phyloP scores from a whole-genome alignment of 306 rosid genomes.

The Oxytropis ochrocephala region DNA sequence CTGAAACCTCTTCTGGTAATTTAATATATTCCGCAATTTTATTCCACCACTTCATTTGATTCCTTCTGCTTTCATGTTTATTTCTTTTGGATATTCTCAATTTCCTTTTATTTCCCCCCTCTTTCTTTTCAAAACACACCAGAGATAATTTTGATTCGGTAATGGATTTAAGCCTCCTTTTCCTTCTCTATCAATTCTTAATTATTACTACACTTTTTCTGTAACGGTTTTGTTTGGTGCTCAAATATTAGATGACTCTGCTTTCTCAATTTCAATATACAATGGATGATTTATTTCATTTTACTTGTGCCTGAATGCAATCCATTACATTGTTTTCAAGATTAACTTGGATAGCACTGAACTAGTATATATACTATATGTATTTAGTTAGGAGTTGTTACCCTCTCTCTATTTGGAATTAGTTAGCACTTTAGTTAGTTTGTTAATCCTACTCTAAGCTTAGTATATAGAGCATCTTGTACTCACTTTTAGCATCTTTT shows the following conservation, averaged over 20 bases:
- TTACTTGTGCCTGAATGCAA: background rate
- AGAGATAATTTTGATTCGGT: background rate
- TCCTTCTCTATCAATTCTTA: background rate
- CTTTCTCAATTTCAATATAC: background rate
- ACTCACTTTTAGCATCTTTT: too few species aligned
- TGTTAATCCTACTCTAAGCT: too few species aligned
- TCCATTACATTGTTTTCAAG: background rate
- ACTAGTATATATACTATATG: too few species aligned
- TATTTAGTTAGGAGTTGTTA: too few species aligned
- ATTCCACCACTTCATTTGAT: background rate
- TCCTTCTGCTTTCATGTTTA: background rate
- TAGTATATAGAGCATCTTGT: too few species aligned
- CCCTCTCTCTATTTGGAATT: too few species aligned
- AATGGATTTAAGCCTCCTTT: background rate
- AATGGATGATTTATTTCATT: background rate
- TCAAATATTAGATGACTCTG: background rate
- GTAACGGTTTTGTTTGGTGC: background rate
- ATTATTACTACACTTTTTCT: background rate
- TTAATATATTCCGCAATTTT: background rate
- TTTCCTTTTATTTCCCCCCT: background rate
- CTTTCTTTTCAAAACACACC: background rate
- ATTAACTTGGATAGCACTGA: background rate
- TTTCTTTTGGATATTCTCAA: background rate
- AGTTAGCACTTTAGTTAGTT: too few species aligned
- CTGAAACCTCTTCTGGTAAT: constrained; percentile 48